These are phyloP conservation scores for Malassezia nana DNA, from an alignment of 1,284 basidiomycete genomes.

Conservation along the genomic window DNA sequence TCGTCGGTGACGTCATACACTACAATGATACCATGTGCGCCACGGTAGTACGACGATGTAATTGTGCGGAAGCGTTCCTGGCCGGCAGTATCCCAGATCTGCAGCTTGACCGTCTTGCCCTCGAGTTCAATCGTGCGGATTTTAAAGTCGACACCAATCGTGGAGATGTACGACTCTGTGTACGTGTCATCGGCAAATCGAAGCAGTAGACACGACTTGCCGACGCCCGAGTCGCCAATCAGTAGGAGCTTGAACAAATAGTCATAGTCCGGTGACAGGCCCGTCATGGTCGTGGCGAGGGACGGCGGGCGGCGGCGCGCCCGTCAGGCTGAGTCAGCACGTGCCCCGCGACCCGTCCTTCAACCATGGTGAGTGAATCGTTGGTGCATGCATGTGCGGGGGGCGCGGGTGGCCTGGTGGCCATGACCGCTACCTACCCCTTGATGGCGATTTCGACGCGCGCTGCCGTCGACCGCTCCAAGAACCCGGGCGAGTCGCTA, in stretches of 20 bases:
- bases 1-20: constrained; percentile 96
- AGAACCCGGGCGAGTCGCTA: constrained; percentile 56
- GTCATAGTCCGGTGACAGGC: constrained; percentile 45
- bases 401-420: constrained; percentile 73
- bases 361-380: constrained; percentile 56
- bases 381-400: constrained; percentile 81
- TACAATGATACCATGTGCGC: constrained; percentile 88
- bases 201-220: constrained; percentile 58
- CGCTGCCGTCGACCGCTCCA: constrained; percentile 79
- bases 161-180: constrained; percentile 52
- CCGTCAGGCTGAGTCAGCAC: constrained; percentile 7
- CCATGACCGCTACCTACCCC: constrained; percentile 52
- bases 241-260: constrained; percentile 50
- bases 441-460: constrained; percentile 84
- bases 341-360: no score
- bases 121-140: constrained; percentile 99
- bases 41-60: constrained; percentile 81
- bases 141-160: constrained; percentile 78
- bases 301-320: not conserved
- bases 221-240: constrained; percentile 78
- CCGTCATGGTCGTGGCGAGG: constrained; percentile 23
- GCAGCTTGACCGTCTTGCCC: constrained; percentile 98
- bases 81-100: constrained; percentile 61
- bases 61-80: constrained; percentile 60
- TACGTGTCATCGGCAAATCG: constrained; percentile 52